These are phyloP conservation scores for Phytopythium litorale DNA, from an alignment of 352 stramenopile genomes.

Conservation along the genomic window DNA sequence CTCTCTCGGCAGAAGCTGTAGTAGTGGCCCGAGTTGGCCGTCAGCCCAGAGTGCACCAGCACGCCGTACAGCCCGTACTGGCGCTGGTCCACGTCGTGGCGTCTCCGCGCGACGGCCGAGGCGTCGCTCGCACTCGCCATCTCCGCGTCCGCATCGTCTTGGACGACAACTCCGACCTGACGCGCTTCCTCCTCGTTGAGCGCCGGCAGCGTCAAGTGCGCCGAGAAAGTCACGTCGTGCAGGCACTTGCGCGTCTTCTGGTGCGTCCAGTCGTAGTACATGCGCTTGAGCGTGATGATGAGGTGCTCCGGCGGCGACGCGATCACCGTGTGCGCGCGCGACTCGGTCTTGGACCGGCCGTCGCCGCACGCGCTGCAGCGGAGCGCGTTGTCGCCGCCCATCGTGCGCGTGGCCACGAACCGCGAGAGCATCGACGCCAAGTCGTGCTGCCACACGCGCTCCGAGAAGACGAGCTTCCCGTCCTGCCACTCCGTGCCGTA, in stretches of 20 bases:
- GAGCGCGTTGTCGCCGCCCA: conserved; percentile 79
- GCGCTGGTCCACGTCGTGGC: conserved; percentile 20
- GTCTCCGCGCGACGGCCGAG: not conserved
- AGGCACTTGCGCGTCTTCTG: conserved; percentile 87
- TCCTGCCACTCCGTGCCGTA: conserved; percentile 87
- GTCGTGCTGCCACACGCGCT: conserved; percentile 82
- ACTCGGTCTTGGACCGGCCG: conserved; percentile 67
- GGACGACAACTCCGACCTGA: conserved; percentile 10
- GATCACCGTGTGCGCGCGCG: conserved; percentile 75
- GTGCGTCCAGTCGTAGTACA: conserved; percentile 88
- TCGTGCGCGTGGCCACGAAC: conserved; percentile 73
- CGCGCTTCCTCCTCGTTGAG: conserved; percentile 59
- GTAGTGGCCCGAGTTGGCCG: conserved; percentile 89
- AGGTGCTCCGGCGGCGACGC: conserved; percentile 75
- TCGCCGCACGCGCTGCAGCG: conserved; percentile 56
- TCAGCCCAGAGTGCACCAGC: conserved; percentile 86
- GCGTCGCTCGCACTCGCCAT: not conserved
- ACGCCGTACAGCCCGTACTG: conserved; percentile 88
- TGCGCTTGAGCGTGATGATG: conserved; percentile 87
- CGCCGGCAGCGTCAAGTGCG: conserved; percentile 61
- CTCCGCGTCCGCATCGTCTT: conserved; percentile 13
- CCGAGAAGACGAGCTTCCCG: conserved; percentile 69
- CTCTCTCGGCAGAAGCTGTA: conserved; percentile 88
- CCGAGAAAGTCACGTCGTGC: conserved; percentile 76
- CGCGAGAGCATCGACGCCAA: conserved; percentile 79